Conservation (phyloP, 371 early-diverging fungal species). For the Batkoa obscura region DNA sequence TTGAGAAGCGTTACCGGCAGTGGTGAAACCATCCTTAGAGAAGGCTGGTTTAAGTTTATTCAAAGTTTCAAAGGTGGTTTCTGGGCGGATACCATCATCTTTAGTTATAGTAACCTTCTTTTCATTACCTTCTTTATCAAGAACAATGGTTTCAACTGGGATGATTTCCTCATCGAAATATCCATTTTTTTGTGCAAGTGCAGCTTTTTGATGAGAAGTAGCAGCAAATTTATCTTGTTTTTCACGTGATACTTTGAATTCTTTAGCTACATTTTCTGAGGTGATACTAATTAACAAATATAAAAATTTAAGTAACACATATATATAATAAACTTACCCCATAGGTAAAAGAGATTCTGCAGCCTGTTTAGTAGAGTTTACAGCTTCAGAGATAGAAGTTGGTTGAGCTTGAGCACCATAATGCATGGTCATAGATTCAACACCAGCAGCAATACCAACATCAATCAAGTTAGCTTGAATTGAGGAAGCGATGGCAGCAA, state of each 20-base stretch:
- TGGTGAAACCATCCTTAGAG: slow-evolving; percentile 65
- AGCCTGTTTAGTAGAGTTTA: slow-evolving; percentile 40
- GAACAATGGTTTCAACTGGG: slow-evolving; percentile 59
- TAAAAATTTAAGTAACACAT: slow-evolving; percentile 4
- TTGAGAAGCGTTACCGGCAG: slow-evolving; percentile 97
- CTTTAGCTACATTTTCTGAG: slow-evolving; percentile 88
- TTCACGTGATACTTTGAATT: slow-evolving; percentile 59
- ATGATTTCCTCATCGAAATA: slow-evolving; percentile 85
- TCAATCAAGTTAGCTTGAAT: slow-evolving; percentile 86
- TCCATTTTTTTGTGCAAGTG: slow-evolving; percentile 74
- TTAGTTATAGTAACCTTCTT: slow-evolving; percentile 32
- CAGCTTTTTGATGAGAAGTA: slow-evolving; percentile 56
- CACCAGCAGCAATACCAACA: slow-evolving; percentile 92
- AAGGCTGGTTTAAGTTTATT: slow-evolving; percentile 85
- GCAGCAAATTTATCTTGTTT: slow-evolving; percentile 85
- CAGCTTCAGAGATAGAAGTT: slow-evolving; percentile 37
- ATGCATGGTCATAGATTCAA: slow-evolving; percentile 92
- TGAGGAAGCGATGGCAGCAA: slow-evolving; percentile 72
- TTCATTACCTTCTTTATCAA: slow-evolving; percentile 43
- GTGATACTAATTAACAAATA: slow-evolving; percentile 29
- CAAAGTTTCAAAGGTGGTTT: slow-evolving; percentile 58
- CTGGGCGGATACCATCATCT: slow-evolving; percentile 90
- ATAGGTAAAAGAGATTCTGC: slow-evolving; percentile 74
- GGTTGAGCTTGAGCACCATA: slow-evolving; percentile 66
- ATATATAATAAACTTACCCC: slow-evolving; percentile 26